Conservation (phyloP, 192 early-diverging fungal genomes). For the Backusella morwellensis region DNA sequence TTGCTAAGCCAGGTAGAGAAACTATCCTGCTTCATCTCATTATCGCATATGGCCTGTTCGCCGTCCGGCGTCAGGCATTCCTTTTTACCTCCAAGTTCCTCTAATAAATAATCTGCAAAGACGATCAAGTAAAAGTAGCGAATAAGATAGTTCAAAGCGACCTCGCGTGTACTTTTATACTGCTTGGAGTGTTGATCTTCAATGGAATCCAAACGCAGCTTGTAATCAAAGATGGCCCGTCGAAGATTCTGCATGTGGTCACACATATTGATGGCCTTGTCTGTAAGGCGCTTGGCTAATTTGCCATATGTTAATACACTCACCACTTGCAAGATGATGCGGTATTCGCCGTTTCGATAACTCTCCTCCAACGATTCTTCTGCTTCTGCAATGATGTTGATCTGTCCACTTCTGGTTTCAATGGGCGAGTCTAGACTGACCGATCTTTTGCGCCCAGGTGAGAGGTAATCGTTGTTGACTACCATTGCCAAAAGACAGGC, state of each 20-base stretch:
- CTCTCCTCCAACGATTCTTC: constrained; percentile 28
- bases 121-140: constrained; percentile 67
- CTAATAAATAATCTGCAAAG: constrained; percentile 62
- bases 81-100: constrained; percentile 35
- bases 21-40: constrained; percentile 23
- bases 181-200: constrained; percentile 34
- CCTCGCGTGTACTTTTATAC: constrained; percentile 32
- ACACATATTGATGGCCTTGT: constrained; percentile 58
- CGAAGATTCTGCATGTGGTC: constrained; percentile 66
- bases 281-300: constrained; percentile 53
- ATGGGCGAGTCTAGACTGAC: neutral
- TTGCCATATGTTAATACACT: constrained; percentile 54
- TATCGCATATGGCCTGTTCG: constrained; percentile 17
- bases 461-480: constrained; percentile 27
- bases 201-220: constrained; percentile 44
- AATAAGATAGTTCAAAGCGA: constrained; percentile 57
- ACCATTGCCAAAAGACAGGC: constrained; percentile 58
- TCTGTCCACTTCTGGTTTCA: neutral
- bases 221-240: constrained; percentile 55
- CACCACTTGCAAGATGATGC: constrained; percentile 52
- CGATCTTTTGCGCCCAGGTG: neutral
- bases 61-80: neutral
- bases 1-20: constrained; percentile 51
- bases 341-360: constrained; percentile 50
- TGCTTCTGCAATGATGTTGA: neutral